Base-by-base conservation (phyloP, 140 eudicot genomes). In the Anethum foeniculum region DNA sequence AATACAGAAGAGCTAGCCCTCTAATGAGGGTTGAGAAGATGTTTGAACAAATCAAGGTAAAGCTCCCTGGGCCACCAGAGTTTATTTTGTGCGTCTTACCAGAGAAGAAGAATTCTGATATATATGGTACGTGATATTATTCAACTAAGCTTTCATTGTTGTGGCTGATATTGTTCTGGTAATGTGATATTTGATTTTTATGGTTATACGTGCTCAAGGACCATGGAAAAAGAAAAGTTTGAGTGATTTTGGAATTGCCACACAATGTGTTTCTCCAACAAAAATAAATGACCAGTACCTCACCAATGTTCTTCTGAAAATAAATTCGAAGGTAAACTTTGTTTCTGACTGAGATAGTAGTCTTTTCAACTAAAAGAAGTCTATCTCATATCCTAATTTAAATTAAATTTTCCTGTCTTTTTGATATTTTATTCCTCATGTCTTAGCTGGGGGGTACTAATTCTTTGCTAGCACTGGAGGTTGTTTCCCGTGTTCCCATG, bases 201-300 rank as follows among this genome's bases (percentile, higher is more conserved):
- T 36, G 19, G 65, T 56, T 34, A 39, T 62, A 76, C 62, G 34
- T 84, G 69, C 75, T 84, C 49, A 82, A 95, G 99, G 99, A 28
- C 99, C 99, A 51, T 95, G 99, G 99, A 95, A 95, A 89, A 92
- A 91, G 83, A 89, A 86, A 72, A 84, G 93, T 86, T 84, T 95
- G 82, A 83, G 86, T 79, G 90, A 89, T 67, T 69, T 82, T 83
- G 99, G 97, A 79, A 82, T 95, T 82, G 86, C 85, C n/a, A 92
- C 91, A 47, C 99, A 95, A 82, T 95, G 99, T 82, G 77, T 91
- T 72, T 88, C 92, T 77, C 99, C 99, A 38, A 51, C 80, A 51
- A 95, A 89, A 86, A 85, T 95, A 81, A 95, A 80, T 62, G 97
- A 93, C 51, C 99, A 88, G 77, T 95, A 95, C 84, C 97, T 95